Conservation (phyloP, 2,329 filamentous ascomycete species). For the Exophiala aquamarina region DNA sequence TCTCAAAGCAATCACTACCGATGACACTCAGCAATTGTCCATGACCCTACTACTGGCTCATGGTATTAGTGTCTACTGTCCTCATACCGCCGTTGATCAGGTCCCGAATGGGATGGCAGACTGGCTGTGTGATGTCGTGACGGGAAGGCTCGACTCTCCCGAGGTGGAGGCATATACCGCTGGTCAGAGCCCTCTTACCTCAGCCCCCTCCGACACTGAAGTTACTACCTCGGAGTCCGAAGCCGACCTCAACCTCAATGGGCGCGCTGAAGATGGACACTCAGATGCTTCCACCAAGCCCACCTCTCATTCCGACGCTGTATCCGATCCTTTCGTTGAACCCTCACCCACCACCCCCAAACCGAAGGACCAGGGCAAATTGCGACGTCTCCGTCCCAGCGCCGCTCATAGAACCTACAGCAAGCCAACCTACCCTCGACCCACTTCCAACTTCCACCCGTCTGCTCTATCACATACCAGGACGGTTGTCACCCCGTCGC, state of each 20-base stretch:
- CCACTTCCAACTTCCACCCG: slow-evolving; percentile 33
- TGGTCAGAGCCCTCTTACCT: neutral
- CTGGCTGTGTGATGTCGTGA: slow-evolving; percentile 87
- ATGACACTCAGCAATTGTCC: slow-evolving; percentile 81
- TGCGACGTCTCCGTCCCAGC: slow-evolving; percentile 11
- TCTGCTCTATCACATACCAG: slow-evolving; percentile 49
- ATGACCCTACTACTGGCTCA: slow-evolving; percentile 78
- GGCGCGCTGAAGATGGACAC: slow-evolving; percentile 8
- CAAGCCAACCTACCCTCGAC: slow-evolving; percentile 40
- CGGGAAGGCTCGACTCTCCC: slow-evolving; percentile 47
- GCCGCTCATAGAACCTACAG: slow-evolving; percentile 34
- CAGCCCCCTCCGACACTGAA: slow-evolving; percentile 29
- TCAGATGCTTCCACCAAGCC: slow-evolving; percentile 19
- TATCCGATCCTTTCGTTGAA: slow-evolving; percentile 39
- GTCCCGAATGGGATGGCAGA: slow-evolving; percentile 82
- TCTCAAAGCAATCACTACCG: slow-evolving; percentile 81
- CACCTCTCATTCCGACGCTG: slow-evolving; percentile 21
- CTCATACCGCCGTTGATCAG: slow-evolving; percentile 92
- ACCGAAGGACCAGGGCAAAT: slow-evolving; percentile 17
- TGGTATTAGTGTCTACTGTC: slow-evolving; percentile 92
- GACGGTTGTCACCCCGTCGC: slow-evolving; percentile 53
- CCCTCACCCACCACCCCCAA: slow-evolving; percentile 19
- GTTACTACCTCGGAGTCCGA: slow-evolving; percentile 26
- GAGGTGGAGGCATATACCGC: slow-evolving; percentile 24
- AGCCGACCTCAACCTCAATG: slow-evolving; percentile 3